Evolutionary conservation across 306 rosid species (phyloP), one percentile per base, ranked within the genome.

Genomic region (Quercus ilex): DNA sequence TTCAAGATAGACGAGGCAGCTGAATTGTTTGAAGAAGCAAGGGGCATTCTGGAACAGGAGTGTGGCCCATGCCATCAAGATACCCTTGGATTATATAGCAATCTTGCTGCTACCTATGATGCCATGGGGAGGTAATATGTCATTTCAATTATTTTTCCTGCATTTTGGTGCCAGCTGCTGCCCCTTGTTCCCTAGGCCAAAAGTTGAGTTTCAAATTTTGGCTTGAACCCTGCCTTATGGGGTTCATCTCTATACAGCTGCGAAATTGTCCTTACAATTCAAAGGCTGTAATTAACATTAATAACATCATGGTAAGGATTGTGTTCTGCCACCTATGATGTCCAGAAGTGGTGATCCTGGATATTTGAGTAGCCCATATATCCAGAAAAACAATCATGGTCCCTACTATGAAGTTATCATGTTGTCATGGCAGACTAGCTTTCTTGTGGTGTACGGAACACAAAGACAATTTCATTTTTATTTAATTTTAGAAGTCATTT

Each of bases 91-190:
- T 89, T 96, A 5, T 96, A 96, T 80, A 93, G 99, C 88, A 96
- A 93, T 81, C 99, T 96, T 63, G 99, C 99, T 5, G 99, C 99
- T 81, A 96, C 98, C 76, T 96, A 96, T 83, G 99, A 96, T 89
- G 99, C 99, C 52, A 88, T 91, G 97, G 99, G 99, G 78, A 96
- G 99, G 99, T 96, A 90, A 75, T 65, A 13, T 67, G 10, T 65
- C 63, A 20, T 56, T 60, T 65, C 52, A 51, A 74, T 46, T 12
- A 20, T 74, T 83, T 60, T 69, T 5, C 35, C 53, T 65, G 25
- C 58, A 76, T 69, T 69, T 64, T 72, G 78, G 68, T 31, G 65
- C 75, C 25, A 31, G 43, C 59, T 43, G 75, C 51, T 63, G 38
- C 35, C 9, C 57, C 26, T 63, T 62, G 55, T 57, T 41, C 55